Evolutionary conservation across 2,329 filamentous ascomycete species (phyloP).

Genomic region (Claviceps spartinae): DNA sequence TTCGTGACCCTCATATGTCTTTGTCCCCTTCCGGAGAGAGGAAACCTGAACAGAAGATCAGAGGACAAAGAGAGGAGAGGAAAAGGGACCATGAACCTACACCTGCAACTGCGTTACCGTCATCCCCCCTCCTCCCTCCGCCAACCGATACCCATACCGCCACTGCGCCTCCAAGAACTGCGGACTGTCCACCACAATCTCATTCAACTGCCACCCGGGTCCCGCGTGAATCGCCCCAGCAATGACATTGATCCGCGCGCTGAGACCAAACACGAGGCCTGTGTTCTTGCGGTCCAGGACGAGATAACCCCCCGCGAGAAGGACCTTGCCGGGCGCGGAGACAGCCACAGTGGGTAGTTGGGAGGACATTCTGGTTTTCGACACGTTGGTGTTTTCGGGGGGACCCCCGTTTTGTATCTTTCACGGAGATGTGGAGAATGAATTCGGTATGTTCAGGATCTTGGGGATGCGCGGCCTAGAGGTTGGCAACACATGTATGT

Average conservation of each 20-base stretch:
- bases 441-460: too few species aligned
- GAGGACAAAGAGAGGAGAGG: neutral
- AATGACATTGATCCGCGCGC: conserved; percentile 53
- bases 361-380: neutral
- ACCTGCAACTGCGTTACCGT: conserved; percentile 64
- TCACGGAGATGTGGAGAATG: too few species aligned
- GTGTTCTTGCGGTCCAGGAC: conserved; percentile 82
- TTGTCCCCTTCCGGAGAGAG: too few species aligned
- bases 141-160: conserved; percentile 68
- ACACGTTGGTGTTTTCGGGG: too few species aligned
- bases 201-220: conserved; percentile 49
- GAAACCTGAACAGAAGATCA: neutral
- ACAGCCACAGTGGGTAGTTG: conserved; percentile 37
- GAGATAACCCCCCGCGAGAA: conserved; percentile 87
- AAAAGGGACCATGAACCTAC: conserved; percentile 37
- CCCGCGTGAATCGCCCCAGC: conserved; percentile 43
- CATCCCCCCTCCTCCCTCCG: conserved; percentile 62
- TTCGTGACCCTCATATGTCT: too few species aligned
- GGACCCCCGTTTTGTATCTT: too few species aligned
- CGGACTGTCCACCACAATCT: conserved; percentile 79
- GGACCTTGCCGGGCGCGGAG: conserved; percentile 91
- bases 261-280: conserved; percentile 56
- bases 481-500: too few species aligned
- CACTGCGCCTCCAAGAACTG: conserved; percentile 82
- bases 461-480: too few species aligned